Evolutionary conservation across 2,329 filamentous ascomycete species (phyloP).

Genomic region (Penicillium sp.): DNA sequence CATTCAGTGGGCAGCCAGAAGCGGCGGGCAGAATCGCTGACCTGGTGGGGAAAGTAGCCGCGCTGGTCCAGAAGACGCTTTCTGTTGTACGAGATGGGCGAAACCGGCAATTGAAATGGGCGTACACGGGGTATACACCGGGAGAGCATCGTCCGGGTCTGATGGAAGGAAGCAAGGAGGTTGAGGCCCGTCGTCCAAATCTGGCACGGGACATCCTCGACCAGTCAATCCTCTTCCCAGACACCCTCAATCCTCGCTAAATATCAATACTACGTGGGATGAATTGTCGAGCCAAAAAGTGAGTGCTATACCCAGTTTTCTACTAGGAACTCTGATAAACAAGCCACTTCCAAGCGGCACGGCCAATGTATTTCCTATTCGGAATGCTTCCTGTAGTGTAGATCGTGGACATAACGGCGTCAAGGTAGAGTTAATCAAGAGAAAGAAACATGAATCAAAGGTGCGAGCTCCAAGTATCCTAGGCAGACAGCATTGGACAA

Average conservation of each 20-base stretch:
- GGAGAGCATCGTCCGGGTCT: neutral
- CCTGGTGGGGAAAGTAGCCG: slow-evolving; percentile 30
- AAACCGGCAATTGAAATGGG: neutral
- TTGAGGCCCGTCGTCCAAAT: neutral
- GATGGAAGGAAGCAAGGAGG: neutral
- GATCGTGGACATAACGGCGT: slow-evolving; percentile 30
- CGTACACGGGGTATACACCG: neutral
- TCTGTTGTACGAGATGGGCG: neutral
- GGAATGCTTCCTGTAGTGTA: slow-evolving; percentile 25
- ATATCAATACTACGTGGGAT: no score
- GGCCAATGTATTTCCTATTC: slow-evolving; percentile 28
- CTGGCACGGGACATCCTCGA: no score
- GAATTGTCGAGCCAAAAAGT: no score
- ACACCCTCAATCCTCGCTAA: no score
- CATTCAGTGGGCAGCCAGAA: slow-evolving; percentile 3
- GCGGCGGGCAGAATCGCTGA: slow-evolving; percentile 21
- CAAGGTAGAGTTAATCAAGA: slow-evolving; percentile 18
- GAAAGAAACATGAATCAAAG: slow-evolving; percentile 2
- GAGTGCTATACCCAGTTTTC: no score
- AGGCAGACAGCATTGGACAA: neutral
- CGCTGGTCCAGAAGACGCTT: slow-evolving; percentile 15
- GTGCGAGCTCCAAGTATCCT: neutral
- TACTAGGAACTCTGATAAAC: slow-evolving; percentile 4
- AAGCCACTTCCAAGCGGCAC: slow-evolving; percentile 15
- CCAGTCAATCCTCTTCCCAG: no score